Conservation (phyloP, 2,329 filamentous ascomycete genomes). For the Lecanicillium sp. region DNA sequence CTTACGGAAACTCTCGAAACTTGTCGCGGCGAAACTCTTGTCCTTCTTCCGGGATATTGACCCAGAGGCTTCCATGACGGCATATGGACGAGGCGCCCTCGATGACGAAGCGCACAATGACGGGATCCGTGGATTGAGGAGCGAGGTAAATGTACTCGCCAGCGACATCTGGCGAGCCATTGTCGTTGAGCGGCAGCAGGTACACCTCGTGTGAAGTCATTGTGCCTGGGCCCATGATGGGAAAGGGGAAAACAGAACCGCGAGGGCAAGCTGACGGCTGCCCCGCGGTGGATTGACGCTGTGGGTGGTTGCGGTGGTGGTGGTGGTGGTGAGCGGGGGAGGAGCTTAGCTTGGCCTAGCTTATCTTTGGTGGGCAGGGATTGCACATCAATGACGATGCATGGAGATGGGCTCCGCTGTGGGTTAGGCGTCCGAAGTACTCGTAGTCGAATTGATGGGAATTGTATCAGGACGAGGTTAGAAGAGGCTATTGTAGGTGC, state of each 20-base stretch:
- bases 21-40: constrained; percentile 66
- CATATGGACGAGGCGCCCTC: constrained; percentile 95
- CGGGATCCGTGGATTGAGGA: constrained; percentile 61
- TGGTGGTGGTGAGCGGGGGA: no score
- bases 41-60: constrained; percentile 80
- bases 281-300: constrained; percentile 9
- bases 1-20: constrained; percentile 86
- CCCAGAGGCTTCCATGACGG: constrained; percentile 88
- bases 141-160: constrained; percentile 90
- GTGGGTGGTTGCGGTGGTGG: no score
- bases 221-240: constrained; percentile 49
- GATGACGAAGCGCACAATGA: constrained; percentile 80
- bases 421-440: no score
- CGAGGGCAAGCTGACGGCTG: not conserved
- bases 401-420: no score
- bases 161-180: constrained; percentile 82
- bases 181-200: constrained; percentile 81
- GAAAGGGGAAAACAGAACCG: constrained; percentile 15
- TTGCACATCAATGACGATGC: no score
- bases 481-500: no score
- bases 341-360: no score
- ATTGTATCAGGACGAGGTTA: no score
- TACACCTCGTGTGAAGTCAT: constrained; percentile 69
- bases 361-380: no score
- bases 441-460: no score